Base-by-base conservation (phyloP, 768 basidiomycete genomes). In the Podaxis pistillaris region DNA sequence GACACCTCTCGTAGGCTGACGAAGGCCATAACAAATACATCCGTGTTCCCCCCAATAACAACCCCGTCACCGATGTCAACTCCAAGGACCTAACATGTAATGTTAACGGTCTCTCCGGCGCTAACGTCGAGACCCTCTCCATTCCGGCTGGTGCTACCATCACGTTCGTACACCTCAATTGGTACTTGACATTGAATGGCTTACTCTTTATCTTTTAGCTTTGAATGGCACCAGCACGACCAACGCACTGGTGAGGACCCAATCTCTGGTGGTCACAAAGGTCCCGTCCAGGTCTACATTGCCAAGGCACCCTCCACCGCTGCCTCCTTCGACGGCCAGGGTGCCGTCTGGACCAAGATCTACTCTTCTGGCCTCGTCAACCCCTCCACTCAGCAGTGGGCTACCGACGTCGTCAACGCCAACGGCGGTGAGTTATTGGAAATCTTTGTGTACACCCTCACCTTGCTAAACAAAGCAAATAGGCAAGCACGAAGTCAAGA, bases 191-290 rank as follows among this genome's bases (percentile, higher is more conserved):
- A 2, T 15, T 17, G 22, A n/a, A 30, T 24, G n/a, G 13, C 51
- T 63, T 26, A 60, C 44, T 26, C 22, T 33, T 57, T n/a, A n/a
- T 19, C 64, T 61, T 60, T 1, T 56, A 78, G 76, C n/a, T 79
- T 83, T 49, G 82, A 83, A 68, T 83, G 82, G 83, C 83, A 84
- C 66, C 82, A 83, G 66, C 82, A 83, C 60, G 82, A 68, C 7
- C 80, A 82, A 62, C 79, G 83, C 19, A 83, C 81, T 1, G 82
- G 82, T 38, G 82, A 84, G 66, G 81, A 83, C 65, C 71, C 82
- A 15, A 81, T 83, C 63, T 78, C 82, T 30, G 74, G 69, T 26
- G 82, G 82, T 5, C 82, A 83, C 74, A 82, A 82, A 66, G 83
- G 82, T 3, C 74, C 81, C 19, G 80, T 81, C 7, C 76, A 80